Percentiles rank a stretch among this genome's conserved stretches.
Evolutionary conservation across 352 stramenopile genomes (phyloP).

Genomic region (Globisporangium radiosum): DNA sequence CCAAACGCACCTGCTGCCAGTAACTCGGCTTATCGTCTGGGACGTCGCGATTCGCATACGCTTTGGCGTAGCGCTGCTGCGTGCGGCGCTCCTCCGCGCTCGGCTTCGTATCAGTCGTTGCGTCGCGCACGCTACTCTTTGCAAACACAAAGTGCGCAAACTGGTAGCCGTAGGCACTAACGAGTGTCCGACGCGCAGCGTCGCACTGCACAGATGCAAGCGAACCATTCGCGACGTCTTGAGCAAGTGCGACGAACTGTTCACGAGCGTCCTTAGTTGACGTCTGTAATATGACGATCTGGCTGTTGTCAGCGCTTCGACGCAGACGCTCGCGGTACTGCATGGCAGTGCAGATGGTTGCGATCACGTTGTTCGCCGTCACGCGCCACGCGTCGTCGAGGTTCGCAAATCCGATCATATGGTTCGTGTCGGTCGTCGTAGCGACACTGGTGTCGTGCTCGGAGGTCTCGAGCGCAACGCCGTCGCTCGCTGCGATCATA

Average conservation of each 20-base stretch:
- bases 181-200: slow-evolving; percentile 25
- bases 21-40: slow-evolving; percentile 46
- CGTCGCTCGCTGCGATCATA: background rate
- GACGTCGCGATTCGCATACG: slow-evolving; percentile 20
- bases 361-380: slow-evolving; percentile 43
- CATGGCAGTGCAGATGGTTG: slow-evolving; percentile 19
- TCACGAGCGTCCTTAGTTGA: no score
- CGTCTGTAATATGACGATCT: no score
- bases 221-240: slow-evolving; percentile 17
- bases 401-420: slow-evolving; percentile 8
- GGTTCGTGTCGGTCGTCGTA: background rate
- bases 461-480: background rate
- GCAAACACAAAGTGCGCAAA: slow-evolving; percentile 36
- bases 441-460: background rate
- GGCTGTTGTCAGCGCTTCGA: no score
- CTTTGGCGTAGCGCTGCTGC: slow-evolving; percentile 30
- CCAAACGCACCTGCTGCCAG: slow-evolving; percentile 55
- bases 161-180: slow-evolving; percentile 40
- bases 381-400: slow-evolving; percentile 39
- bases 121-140: slow-evolving; percentile 38
- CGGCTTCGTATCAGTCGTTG: slow-evolving; percentile 17
- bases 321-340: slow-evolving; percentile 5
- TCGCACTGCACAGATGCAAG: slow-evolving; percentile 16
- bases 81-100: slow-evolving; percentile 28
- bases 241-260: slow-evolving; percentile 13